phyloP scores from a whole-genome alignment of 202 grass and related monocot genomes.

The Bolboschoenoplectus hybrid region DNA sequence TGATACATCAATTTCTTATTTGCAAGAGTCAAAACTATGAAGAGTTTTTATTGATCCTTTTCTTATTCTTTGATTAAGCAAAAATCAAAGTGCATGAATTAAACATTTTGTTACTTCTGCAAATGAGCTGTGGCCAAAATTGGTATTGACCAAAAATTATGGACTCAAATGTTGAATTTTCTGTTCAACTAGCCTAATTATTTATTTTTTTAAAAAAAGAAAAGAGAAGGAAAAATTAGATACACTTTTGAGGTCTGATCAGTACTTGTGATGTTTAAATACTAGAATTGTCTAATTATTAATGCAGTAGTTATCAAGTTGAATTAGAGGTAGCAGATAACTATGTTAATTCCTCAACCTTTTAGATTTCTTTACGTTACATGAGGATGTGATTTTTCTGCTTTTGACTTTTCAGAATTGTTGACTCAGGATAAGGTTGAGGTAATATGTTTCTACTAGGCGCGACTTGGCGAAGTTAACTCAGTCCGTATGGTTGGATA shows the following conservation, averaged over 20 bases:
- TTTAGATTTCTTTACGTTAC: neutral
- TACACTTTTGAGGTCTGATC: neutral
- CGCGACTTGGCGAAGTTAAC: neutral
- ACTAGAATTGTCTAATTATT: conserved; percentile 7
- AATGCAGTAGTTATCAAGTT: neutral
- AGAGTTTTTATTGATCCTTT: neutral
- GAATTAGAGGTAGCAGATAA: neutral
- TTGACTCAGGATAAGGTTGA: neutral
- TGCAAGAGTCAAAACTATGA: conserved; percentile 5
- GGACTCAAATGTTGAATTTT: neutral
- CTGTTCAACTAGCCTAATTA: neutral
- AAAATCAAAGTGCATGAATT: neutral
- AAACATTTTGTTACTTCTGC: neutral
- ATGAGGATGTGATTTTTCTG: neutral
- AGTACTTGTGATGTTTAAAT: neutral
- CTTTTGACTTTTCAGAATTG: neutral
- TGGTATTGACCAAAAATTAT: neutral
- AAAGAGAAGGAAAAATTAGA: neutral
- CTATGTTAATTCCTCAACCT: neutral
- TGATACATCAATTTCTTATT: neutral
- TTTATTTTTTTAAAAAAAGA: neutral
- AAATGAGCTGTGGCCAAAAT: neutral
- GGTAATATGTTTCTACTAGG: conserved; percentile 9
- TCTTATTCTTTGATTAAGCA: neutral
- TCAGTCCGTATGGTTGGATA: neutral